Evolutionary conservation across 2,329 filamentous ascomycete genomes (phyloP), one percentile per base, ranked within the genome.

Genomic region (Fusarium robinianum): DNA sequence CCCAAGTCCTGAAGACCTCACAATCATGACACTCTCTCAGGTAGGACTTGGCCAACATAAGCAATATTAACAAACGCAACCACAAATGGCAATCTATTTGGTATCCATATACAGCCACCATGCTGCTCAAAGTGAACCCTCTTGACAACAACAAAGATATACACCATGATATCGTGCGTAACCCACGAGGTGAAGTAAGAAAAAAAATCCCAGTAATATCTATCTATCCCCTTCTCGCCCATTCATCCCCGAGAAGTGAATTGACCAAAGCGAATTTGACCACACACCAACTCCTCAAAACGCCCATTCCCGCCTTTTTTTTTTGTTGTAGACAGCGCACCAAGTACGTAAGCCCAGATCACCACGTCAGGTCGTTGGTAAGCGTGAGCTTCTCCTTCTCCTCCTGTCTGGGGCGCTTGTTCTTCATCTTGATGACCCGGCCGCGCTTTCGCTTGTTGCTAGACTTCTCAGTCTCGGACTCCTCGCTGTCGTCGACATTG

Each of bases 361-460:
- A 73, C 70, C 72, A 73, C n/a, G 63, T 62, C 44, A 73, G 57
- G 46, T 72, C 67, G 63, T 73, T 68, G 48, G 69, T 70, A 29
- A 74, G 57, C 31, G 61, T 63, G 53, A 70, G 56, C 67, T 72
- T 72, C 60, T 69, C 65, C 63, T 92, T 89, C 72, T 90, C 79
- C 68, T 83, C 77, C 77, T 83, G 67, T 57, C 71, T 70, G 60
- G 65, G 63, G 53, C 67, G 65, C 68, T 72, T 72, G 66, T 51
- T 66, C 60, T 71, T 71, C 63, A 73, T 69, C 66, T 75, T 76
- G 55, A 72, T 67, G 26, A 69, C 75, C 18, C 67, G 65, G 49
- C 71, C 75, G 47, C 75, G 73, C 72, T 79, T 78, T 59, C 76
- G 69, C 70, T 79, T 80, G 36, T 77, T 78, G 38, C 78, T 78